Conservation (phyloP, 2,329 filamentous ascomycete genomes). For the Volutella citrinella region DNA sequence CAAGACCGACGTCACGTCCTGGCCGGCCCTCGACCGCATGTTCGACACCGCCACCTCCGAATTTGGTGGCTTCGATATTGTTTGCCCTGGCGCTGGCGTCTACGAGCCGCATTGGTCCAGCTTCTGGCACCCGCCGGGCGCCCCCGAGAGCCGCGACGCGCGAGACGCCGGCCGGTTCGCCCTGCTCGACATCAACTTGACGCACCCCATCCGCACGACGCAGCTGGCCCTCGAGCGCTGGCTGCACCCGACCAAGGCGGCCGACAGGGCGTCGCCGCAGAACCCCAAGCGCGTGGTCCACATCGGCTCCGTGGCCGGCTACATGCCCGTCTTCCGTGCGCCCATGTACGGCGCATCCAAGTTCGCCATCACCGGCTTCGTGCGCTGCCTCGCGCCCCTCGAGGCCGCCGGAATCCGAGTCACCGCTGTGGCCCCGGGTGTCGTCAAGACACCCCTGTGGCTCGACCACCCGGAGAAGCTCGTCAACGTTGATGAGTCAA, state of each 20-base stretch:
- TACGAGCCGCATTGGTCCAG: slow-evolving; percentile 43
- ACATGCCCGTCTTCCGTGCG: slow-evolving; percentile 29
- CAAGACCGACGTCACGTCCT: slow-evolving; percentile 43
- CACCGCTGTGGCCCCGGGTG: slow-evolving; percentile 41
- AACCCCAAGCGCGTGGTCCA: slow-evolving; percentile 37
- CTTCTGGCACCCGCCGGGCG: slow-evolving; percentile 42
- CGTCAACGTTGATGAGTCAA: slow-evolving; percentile 28
- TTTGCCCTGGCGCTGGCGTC: slow-evolving; percentile 45
- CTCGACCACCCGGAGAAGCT: slow-evolving; percentile 43
- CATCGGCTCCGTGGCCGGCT: slow-evolving; percentile 35
- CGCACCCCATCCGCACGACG: slow-evolving; percentile 38
- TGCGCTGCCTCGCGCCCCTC: slow-evolving; percentile 37
- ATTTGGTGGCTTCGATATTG: slow-evolving; percentile 39
- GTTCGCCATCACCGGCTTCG: slow-evolving; percentile 36
- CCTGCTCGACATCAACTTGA: slow-evolving; percentile 39
- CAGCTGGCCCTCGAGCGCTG: slow-evolving; percentile 39
- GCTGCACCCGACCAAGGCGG: slow-evolving; percentile 24
- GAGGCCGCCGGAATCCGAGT: slow-evolving; percentile 37
- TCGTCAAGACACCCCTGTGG: slow-evolving; percentile 45
- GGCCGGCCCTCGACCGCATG: slow-evolving; percentile 34
- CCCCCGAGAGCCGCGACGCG: slow-evolving; percentile 29
- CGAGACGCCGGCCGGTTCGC: slow-evolving; percentile 29
- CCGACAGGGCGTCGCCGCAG: slow-evolving; percentile 12
- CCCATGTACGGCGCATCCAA: slow-evolving; percentile 41
- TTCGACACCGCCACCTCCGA: slow-evolving; percentile 31